phyloP scores from a whole-genome alignment of 352 stramenopile species.

The Pythium volutum region DNA sequence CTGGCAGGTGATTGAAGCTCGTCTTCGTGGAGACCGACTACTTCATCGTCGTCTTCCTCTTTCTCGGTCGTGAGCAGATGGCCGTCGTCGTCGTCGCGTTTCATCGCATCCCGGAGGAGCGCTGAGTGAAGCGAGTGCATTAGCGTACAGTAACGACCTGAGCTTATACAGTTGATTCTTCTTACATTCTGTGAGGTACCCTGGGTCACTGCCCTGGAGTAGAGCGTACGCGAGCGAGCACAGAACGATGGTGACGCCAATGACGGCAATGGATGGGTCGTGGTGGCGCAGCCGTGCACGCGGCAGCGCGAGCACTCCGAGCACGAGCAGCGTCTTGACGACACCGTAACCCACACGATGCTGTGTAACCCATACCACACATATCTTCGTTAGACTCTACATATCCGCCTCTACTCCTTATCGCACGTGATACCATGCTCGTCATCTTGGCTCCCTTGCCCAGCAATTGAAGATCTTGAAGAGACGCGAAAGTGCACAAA shows the following conservation, averaged over 20 bases:
- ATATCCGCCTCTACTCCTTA: background rate
- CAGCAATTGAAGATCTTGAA: constrained; percentile 17
- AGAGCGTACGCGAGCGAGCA: constrained; percentile 22
- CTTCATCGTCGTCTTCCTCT: constrained; percentile 15
- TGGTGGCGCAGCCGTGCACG: background rate
- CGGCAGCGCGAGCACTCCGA: constrained; percentile 16
- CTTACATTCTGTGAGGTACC: constrained; percentile 36
- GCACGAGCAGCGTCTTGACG: constrained; percentile 13
- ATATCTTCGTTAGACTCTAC: background rate
- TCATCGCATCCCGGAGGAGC: constrained; percentile 4
- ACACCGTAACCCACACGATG: constrained; percentile 12
- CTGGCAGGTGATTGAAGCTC: background rate
- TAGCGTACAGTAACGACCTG: background rate
- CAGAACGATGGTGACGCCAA: background rate
- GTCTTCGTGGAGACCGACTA: background rate
- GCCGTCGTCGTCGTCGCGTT: constrained; percentile 10
- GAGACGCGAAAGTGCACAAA: background rate
- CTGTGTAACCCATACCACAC: background rate
- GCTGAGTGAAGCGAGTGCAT: background rate
- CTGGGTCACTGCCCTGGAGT: constrained; percentile 42
- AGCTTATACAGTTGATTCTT: background rate
- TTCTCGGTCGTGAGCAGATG: constrained; percentile 12
- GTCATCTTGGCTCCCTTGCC: background rate
- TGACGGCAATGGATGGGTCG: constrained; percentile 1
- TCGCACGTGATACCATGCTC: background rate